Evolutionary conservation across 2,329 filamentous ascomycete genomes (phyloP).

Genomic region (Cercospora janseana): DNA sequence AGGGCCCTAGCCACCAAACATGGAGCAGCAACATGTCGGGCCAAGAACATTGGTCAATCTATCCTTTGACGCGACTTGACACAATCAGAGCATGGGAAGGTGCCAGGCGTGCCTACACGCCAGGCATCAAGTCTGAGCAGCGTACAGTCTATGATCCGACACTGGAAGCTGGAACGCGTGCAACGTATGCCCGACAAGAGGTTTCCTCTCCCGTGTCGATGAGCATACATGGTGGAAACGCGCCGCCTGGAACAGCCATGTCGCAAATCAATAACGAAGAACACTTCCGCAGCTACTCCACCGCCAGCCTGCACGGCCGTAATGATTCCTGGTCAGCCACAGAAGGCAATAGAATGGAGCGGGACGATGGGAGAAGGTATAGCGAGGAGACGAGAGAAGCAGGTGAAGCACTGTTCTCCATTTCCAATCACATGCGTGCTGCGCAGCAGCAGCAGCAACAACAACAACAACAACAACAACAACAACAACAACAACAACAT

Average conservation of each 20-base stretch:
- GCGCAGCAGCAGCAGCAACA: slow-evolving; percentile 8
- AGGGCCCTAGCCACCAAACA: slow-evolving; percentile 24
- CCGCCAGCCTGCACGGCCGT: background rate
- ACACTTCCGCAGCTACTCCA: background rate
- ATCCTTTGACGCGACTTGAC: slow-evolving; percentile 21
- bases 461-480: slow-evolving; percentile 6
- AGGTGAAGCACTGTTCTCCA: slow-evolving; percentile 26
- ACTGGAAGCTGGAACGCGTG: background rate
- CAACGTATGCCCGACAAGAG: background rate
- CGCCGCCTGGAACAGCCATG: background rate
- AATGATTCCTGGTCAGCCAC: slow-evolving; percentile 14
- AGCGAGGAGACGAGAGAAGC: slow-evolving; percentile 28
- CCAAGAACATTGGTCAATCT: slow-evolving; percentile 24
- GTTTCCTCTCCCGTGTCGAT: background rate
- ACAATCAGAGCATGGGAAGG: slow-evolving; percentile 25
- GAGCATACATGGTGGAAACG: background rate
- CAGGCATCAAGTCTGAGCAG: slow-evolving; percentile 7
- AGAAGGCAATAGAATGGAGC: background rate
- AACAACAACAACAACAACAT: slow-evolving; percentile 13
- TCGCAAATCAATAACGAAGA: background rate
- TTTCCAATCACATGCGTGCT: slow-evolving; percentile 20
- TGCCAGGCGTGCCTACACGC: slow-evolving; percentile 9
- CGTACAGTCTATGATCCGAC: slow-evolving; percentile 4
- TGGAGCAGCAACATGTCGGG: slow-evolving; percentile 25
- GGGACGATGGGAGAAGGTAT: slow-evolving; percentile 21